Evolutionary conservation across 768 basidiomycete species (phyloP).

Genomic region (Lentinus tigrinus): DNA sequence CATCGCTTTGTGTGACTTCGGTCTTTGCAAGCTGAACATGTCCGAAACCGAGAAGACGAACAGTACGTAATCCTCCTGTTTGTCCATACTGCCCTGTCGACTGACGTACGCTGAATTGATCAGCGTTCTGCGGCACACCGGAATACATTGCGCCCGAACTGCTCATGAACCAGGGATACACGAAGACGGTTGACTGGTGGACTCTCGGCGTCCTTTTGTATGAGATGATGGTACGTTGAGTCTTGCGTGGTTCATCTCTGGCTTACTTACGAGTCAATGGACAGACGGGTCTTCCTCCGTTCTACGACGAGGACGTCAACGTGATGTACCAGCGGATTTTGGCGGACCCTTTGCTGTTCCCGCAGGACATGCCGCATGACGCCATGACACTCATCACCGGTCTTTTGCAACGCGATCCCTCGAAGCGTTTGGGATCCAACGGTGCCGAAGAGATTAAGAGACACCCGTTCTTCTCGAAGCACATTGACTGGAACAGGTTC

Average conservation of each 20-base stretch:
- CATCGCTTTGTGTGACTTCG: constrained; percentile 97
- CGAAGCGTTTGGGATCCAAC: constrained; percentile 82
- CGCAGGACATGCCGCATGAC: constrained; percentile 82
- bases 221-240: constrained; percentile 81
- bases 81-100: background rate
- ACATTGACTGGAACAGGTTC: constrained; percentile 87
- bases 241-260: background rate
- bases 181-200: constrained; percentile 99
- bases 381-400: constrained; percentile 88
- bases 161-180: constrained; percentile 94
- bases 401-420: constrained; percentile 85
- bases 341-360: constrained; percentile 89
- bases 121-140: constrained; percentile 97
- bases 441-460: constrained; percentile 96
- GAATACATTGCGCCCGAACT: constrained; percentile 99
- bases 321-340: constrained; percentile 97
- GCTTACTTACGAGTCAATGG: background rate
- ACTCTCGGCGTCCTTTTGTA: constrained; percentile 94
- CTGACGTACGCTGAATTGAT: constrained; percentile 13
- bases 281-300: constrained; percentile 93
- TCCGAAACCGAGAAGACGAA: constrained; percentile 96
- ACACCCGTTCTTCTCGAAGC: constrained; percentile 92
- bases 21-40: constrained; percentile 97
- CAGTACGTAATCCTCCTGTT: constrained; percentile 48
- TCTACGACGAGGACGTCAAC: constrained; percentile 99